Base-by-base conservation (phyloP, 108 stramenopile species). In the Nitzschia sp. region DNA sequence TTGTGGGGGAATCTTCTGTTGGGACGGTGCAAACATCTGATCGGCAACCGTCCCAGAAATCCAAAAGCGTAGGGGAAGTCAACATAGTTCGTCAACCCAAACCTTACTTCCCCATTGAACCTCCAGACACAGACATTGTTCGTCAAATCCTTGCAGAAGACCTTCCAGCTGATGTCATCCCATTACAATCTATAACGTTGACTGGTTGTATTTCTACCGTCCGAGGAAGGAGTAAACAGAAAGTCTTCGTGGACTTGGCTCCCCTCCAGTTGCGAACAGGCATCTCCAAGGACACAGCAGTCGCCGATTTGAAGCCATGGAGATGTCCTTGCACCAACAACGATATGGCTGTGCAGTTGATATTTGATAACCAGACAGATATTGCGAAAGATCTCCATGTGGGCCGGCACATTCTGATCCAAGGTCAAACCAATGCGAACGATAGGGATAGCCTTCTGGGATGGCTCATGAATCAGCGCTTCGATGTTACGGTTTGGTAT, bases 311-410 rank as follows among this genome's bases (percentile, higher is more conserved):
- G 15, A 57, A 57, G 41, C 72, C 72, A 19, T 80, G 79, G 79
- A 41, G 70, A 6, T 66, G 12, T 29, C 66, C 70, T 37, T 40
- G 37, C 19, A 53, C 41, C 7, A 73, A 65, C 1, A n/a, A 63
- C 17, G 66, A 71, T 57, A 76, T 80, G 79, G 59, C 70, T 3
- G 79, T 80, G 11, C 79, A 80, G 50, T 19, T 80, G 37, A 75
- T 80, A 55, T 37, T 67, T 7, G 78, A 66, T 9, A 53, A 51
- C 6, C 51, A 37, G 2, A 53, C 67, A 37, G 22, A 40, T 3
- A 51, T 52, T 3, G 14, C 69, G 6, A 62, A 56, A 44, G 17
- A 19, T 3, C 53, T 80, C 11, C 66, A 76, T 40, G 53, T 26
- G 1, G 75, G 75, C 39, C 51, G 63, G 51, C 48, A 76, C 20